phyloP scores from a whole-genome alignment of 129 eudicot species.

The Tanacetum coccineum region DNA sequence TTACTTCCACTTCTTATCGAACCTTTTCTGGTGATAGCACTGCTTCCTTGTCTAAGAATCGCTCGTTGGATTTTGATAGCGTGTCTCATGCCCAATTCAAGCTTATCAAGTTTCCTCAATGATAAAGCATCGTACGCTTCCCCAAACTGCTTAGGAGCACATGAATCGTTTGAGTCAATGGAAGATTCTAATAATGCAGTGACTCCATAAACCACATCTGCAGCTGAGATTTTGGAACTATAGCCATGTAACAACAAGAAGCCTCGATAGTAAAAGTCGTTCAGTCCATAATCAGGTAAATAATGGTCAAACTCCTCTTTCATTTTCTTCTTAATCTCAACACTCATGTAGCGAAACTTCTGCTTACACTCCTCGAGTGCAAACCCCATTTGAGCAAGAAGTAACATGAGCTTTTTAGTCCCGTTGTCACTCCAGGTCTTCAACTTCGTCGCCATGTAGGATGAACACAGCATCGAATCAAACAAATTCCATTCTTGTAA shows the following conservation, averaged over 20 bases:
- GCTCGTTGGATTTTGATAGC: constrained; percentile 98
- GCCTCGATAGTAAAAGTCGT: constrained; percentile 88
- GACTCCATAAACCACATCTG: constrained; percentile 91
- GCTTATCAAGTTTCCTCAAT: constrained; percentile 62
- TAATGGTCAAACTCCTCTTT: constrained; percentile 86
- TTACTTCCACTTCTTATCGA: constrained; percentile 83
- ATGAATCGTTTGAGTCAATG: constrained; percentile 58
- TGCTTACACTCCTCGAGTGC: constrained; percentile 84
- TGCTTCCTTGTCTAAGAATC: constrained; percentile 89
- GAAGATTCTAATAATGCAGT: constrained; percentile 84
- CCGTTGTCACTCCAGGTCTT: constrained; percentile 97
- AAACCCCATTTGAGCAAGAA: constrained; percentile 95
- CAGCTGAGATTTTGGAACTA: constrained; percentile 84
- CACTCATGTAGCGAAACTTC: constrained; percentile 83
- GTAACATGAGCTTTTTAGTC: constrained; percentile 80
- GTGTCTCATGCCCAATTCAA: constrained; percentile 78
- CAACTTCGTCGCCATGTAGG: constrained; percentile 92
- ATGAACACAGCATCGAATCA: constrained; percentile 94
- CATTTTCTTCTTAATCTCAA: constrained; percentile 77
- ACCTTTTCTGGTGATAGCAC: constrained; percentile 82
- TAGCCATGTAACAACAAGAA: constrained; percentile 81
- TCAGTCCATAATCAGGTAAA: constrained; percentile 87
- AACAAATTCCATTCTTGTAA: constrained; percentile 95
- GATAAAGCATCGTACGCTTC: constrained; percentile 91
- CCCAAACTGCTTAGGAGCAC: constrained; percentile 76